Evolutionary conservation across 1,284 basidiomycete genomes (phyloP), one percentile per base, ranked within the genome.

Genomic region (Coniferiporia weirii): DNA sequence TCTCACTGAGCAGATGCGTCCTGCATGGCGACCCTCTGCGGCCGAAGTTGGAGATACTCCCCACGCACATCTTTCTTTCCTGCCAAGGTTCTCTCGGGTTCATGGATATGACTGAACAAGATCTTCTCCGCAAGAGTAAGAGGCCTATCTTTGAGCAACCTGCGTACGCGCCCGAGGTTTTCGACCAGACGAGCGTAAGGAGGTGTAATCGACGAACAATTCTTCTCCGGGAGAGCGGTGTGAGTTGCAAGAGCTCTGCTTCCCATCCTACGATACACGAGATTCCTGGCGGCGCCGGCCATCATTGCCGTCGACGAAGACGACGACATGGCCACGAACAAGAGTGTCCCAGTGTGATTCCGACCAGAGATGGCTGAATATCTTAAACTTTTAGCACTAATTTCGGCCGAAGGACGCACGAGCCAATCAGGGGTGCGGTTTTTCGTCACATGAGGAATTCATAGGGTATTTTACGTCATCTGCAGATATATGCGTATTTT

Each of bases 91-190:
- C 85, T 83, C 64, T 88, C 83, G 7, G 94, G 93, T 64, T 95
- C 85, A 65, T 84, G 74, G 56, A 99, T 76, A 75, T 99, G 97
- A 66, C 93, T 89, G 74, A 98, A 99, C 49, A 99, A 80, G 53
- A 99, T 97, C 81, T 99, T 99, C 76, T 99, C 97, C 27, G 96
- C 91, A 15, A 99, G 80, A 1, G 95, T 95, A 61, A 99, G 76
- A 17, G 91, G 91, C 58, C 85, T 77, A 63, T 76, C 72, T 62
- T 80, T 79, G 66, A 98, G 79, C 54, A 91, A 75, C 54, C 79
- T 71, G 59, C 91, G 85, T 57, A 95, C 92, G 56, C 75, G 75
- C 53, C 82, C 77, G 59, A 98, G 84, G 52, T 90, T 95, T 65
- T 83, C 71, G 53, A 93, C 79, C 51, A 99, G 79, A 60, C 78